A percentile compares a stretch with the other conserved stretches of the same genome.
phyloP scores from a whole-genome alignment of 2,329 filamentous ascomycete species.

The Xylariaceae sp. region DNA sequence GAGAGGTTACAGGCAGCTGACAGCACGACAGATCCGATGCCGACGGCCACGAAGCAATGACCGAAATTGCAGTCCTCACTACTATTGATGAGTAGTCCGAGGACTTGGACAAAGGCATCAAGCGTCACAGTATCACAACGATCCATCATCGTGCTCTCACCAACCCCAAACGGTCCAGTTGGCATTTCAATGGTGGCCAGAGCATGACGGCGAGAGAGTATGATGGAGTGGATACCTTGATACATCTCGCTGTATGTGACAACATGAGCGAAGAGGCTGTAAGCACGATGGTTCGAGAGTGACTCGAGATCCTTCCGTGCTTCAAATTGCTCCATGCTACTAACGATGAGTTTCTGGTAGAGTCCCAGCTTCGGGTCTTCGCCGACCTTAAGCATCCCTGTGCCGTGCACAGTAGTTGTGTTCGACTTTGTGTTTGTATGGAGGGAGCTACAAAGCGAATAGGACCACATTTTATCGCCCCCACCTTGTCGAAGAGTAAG shows the following conservation, averaged over 20 bases:
- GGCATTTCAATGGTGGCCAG: not conserved
- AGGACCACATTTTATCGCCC: not conserved
- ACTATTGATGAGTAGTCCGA: not conserved
- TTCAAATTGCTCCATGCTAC: not conserved
- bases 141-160: not conserved
- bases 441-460: not conserved
- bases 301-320: too few species aligned
- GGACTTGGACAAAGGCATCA: not conserved
- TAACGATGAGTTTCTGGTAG: not conserved
- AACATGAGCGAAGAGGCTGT: not conserved
- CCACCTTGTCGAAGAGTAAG: not conserved
- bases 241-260: not conserved
- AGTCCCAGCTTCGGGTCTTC: too few species aligned
- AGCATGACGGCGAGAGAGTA: not conserved
- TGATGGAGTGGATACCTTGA: not conserved
- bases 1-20: not conserved
- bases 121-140: not conserved
- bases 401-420: too few species aligned
- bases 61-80: not conserved
- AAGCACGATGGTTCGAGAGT: too few species aligned
- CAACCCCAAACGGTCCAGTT: not conserved
- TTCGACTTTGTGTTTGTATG: not conserved
- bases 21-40: not conserved
- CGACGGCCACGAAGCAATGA: not conserved
- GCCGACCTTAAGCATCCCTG: too few species aligned